A percentile compares a stretch with the other conserved stretches of the same genome.
These are phyloP conservation scores for Letharia lupina DNA, from an alignment of 495 filamentous ascomycete genomes.

Conservation along the genomic window DNA sequence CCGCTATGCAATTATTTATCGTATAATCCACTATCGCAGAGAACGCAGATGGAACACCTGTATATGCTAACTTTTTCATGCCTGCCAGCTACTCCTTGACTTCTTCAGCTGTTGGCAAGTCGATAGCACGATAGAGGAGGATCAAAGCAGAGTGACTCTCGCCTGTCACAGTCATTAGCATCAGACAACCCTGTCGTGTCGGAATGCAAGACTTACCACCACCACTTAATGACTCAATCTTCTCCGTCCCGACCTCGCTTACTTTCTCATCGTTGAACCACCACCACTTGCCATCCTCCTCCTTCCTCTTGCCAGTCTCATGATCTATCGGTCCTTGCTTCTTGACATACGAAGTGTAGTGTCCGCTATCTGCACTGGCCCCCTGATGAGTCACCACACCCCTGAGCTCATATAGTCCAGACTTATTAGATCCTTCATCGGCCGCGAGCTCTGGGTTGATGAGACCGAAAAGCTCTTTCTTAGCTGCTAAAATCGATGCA, in stretches of 20 bases:
- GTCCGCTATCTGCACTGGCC: constrained; percentile 90
- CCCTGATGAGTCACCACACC: constrained; percentile 98
- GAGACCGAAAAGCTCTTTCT: constrained; percentile 72
- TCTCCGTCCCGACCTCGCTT: constrained; percentile 80
- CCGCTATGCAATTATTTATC: not conserved
- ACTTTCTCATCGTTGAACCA: constrained; percentile 99
- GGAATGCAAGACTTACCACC: constrained; percentile 53
- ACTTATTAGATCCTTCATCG: constrained; percentile 80
- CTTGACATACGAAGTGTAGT: constrained; percentile 97
- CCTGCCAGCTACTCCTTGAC: constrained; percentile 22
- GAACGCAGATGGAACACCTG: not conserved
- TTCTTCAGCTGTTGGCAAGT: constrained; percentile 47
- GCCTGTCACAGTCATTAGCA: constrained; percentile 34
- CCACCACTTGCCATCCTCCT: constrained; percentile 94
- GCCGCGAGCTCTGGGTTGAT: constrained; percentile 61
- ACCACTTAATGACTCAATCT: constrained; percentile 81
- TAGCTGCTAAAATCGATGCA: constrained; percentile 61
- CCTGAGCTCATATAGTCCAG: constrained; percentile 87
- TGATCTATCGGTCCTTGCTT: constrained; percentile 63
- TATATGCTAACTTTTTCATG: not conserved
- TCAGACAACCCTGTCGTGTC: not conserved
- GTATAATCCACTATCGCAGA: not conserved
- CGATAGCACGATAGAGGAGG: constrained; percentile 81
- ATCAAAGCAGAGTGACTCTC: constrained; percentile 94
- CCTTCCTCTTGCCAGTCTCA: constrained; percentile 58